Evolutionary conservation across 129 eudicot genomes (phyloP).

Genomic region (Lonicera japonica): DNA sequence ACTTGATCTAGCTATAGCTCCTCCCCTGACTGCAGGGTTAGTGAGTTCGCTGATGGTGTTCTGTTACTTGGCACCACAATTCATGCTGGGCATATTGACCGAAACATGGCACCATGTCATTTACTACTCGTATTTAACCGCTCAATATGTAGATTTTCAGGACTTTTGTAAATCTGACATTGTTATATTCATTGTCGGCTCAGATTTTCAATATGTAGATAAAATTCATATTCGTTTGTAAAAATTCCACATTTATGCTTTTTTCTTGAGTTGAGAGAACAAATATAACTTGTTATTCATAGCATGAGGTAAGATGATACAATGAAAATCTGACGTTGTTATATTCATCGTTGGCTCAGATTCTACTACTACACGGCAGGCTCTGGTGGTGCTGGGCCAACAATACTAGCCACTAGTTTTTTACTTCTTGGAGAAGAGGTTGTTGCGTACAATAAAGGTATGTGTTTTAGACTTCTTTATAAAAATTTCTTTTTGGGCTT

Average conservation of each 20-base stretch:
- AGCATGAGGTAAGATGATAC: not conserved
- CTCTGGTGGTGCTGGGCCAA: slow-evolving; percentile 97
- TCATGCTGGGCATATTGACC: too few relatives aligned
- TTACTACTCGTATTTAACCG: too few relatives aligned
- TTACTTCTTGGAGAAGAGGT: slow-evolving; percentile 95
- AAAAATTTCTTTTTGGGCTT: not conserved
- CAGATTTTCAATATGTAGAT: too few relatives aligned
- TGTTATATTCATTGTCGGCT: too few relatives aligned
- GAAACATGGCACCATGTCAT: too few relatives aligned
- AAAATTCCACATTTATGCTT: not conserved
- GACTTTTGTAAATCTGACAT: too few relatives aligned
- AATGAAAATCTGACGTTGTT: slow-evolving; percentile 3
- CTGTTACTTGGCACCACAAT: too few relatives aligned
- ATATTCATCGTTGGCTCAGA: slow-evolving; percentile 26
- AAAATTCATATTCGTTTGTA: not conserved
- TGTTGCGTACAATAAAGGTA: slow-evolving; percentile 80
- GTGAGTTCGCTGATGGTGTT: too few relatives aligned
- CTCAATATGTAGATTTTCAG: too few relatives aligned
- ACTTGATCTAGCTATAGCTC: too few relatives aligned
- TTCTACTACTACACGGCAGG: slow-evolving; percentile 96
- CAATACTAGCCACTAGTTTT: slow-evolving; percentile 93
- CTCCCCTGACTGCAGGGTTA: too few relatives aligned
- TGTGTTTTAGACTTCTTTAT: slow-evolving; percentile 5
- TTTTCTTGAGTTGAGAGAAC: not conserved
- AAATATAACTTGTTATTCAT: too few relatives aligned